Conservation (phyloP, 2,329 filamentous ascomycete species). For the Aaosphaeria pasadenensis region DNA sequence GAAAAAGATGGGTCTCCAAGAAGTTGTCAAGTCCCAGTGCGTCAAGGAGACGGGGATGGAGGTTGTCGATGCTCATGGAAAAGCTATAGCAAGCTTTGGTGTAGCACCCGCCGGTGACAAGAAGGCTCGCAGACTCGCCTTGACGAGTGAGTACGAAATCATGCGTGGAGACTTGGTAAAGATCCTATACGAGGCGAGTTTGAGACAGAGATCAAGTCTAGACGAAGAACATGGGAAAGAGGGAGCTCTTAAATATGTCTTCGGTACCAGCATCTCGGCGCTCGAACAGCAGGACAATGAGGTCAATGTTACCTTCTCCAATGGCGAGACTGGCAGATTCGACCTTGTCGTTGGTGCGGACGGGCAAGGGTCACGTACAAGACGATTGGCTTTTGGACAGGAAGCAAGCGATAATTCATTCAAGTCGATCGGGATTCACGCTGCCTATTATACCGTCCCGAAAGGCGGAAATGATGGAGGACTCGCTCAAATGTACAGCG, state of each 20-base stretch:
- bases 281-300: constrained; percentile 30
- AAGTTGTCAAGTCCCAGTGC: constrained; percentile 29
- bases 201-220: constrained; percentile 1
- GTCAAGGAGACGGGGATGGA: constrained; percentile 48
- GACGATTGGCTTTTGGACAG: constrained; percentile 7
- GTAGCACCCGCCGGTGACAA: constrained; percentile 41
- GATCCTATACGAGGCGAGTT: constrained; percentile 44
- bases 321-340: constrained; percentile 43
- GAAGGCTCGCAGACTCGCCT: constrained; percentile 2
- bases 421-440: constrained; percentile 16
- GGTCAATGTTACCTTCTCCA: constrained; percentile 41
- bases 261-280: constrained; percentile 15
- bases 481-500: constrained; percentile 34
- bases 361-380: constrained; percentile 49
- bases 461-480: constrained; percentile 28
- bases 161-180: constrained; percentile 54
- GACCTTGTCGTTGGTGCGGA: constrained; percentile 56
- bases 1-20: constrained; percentile 49
- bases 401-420: constrained; percentile 3
- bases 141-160: constrained; percentile 57
- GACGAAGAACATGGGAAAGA: neutral
- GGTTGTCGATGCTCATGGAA: constrained; percentile 40
- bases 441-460: constrained; percentile 36
- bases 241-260: constrained; percentile 21
- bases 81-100: constrained; percentile 34